phyloP scores from a whole-genome alignment of 495 filamentous ascomycete genomes.

The Durotheca rogersii region DNA sequence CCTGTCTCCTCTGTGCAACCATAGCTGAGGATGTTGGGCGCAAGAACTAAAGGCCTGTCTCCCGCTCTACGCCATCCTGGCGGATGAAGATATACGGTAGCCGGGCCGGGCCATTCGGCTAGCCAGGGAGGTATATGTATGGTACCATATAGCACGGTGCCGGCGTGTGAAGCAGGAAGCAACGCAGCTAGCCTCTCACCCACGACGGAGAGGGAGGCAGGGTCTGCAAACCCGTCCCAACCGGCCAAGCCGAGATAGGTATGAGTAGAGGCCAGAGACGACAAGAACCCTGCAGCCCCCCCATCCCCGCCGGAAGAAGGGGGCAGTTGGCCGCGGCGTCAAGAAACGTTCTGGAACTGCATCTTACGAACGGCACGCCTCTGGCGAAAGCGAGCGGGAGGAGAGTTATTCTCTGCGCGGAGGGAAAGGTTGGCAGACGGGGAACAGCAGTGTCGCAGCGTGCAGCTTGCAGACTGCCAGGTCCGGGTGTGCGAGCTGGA shows the following conservation, averaged over 20 bases:
- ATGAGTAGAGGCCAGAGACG: conserved; percentile 1
- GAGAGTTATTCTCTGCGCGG: conserved; percentile 18
- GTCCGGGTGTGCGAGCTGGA: neutral
- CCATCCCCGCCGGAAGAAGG: too few relatives aligned
- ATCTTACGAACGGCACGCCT: neutral
- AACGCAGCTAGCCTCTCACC: neutral
- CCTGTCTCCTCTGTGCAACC: conserved; percentile 1
- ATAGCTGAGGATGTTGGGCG: conserved; percentile 1
- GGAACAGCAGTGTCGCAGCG: neutral
- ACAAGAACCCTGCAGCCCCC: neutral
- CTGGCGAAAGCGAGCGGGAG: conserved; percentile 4
- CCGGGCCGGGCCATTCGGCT: conserved; percentile 29
- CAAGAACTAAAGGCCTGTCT: neutral
- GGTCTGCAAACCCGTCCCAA: too few relatives aligned
- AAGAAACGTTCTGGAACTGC: conserved; percentile 16
- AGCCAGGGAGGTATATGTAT: conserved; percentile 7
- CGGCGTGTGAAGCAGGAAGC: neutral
- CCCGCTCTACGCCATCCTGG: conserved; percentile 17
- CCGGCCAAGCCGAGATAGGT: too few relatives aligned
- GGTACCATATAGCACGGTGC: neutral
- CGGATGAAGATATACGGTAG: conserved; percentile 22
- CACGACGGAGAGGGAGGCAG: neutral
- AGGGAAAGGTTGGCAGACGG: conserved; percentile 2
- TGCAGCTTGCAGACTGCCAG: neutral
- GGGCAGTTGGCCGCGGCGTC: conserved; percentile 1